Percentiles rank a stretch among this genome's conserved stretches.
These are phyloP conservation scores for Hypomyces perniciosus DNA, from an alignment of 2,329 filamentous ascomycete species.

Conservation along the genomic window DNA sequence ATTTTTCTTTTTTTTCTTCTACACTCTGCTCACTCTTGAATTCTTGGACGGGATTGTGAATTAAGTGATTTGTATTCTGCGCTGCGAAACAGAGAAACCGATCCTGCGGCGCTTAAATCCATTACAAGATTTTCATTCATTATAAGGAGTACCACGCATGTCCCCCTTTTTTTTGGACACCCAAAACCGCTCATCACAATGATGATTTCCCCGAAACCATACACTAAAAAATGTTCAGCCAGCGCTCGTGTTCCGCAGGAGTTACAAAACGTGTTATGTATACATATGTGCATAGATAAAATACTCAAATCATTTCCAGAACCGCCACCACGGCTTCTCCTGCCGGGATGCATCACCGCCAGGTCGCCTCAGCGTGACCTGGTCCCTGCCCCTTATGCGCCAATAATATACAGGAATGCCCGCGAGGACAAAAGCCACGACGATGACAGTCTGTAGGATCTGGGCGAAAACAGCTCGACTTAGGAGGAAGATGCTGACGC, in stretches of 20 bases:
- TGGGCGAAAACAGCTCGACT: conserved; percentile 85
- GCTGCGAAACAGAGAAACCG: not conserved
- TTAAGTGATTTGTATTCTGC: too few species aligned
- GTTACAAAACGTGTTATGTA: too few species aligned
- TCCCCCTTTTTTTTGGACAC: too few species aligned
- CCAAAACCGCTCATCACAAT: too few species aligned
- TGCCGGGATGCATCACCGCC: conserved; percentile 23
- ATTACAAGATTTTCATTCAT: not conserved
- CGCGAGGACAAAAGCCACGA: conserved; percentile 75
- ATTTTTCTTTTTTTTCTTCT: not conserved
- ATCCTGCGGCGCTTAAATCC: not conserved
- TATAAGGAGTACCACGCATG: not conserved
- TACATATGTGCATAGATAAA: too few species aligned
- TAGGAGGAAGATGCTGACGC: conserved; percentile 87
- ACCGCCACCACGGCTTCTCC: conserved; percentile 49
- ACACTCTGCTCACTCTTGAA: not conserved
- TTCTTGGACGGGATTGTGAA: not conserved
- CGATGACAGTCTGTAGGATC: conserved; percentile 82
- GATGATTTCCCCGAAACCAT: too few species aligned
- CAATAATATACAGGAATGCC: conserved; percentile 88
- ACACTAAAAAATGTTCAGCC: too few species aligned
- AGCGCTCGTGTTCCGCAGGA: too few species aligned
- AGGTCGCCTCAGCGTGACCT: conserved; percentile 35
- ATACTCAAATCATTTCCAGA: conserved; percentile 42
- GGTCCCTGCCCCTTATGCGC: conserved; percentile 64